Evolutionary conservation across 805 yeast genomes (phyloP), one percentile per base, ranked within the genome.

Genomic region (Candida dajiaensis): DNA sequence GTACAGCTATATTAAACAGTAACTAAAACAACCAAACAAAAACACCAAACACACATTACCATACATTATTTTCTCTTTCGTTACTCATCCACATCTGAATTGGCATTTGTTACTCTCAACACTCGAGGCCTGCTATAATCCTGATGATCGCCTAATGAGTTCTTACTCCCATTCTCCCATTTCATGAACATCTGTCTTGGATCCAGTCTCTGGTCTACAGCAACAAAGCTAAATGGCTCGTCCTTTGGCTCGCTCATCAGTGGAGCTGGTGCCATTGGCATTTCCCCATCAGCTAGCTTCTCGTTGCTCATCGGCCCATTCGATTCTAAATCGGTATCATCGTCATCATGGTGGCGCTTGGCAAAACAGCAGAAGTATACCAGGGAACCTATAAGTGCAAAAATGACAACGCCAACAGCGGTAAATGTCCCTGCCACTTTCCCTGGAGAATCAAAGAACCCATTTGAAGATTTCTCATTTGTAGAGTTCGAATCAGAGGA

Each of bases 371-470:
- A 78, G 63, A 63, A 74, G 56, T 64, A 75, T 12, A 77, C 37
- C 2, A 82, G 50, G 1, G 71, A 66, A 0, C 66, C 61, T 1
- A 83, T 42, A 1, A 81, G 41, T 0, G 72, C 78, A 0, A 76
- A 52, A 0, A 67, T 76, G 3, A 82, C 82, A 4, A 86, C 51
- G 1, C 89, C 94, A 18, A 86, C 94, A 0, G 77, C 89, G 2
- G 82, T 76, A 63, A 85, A 85, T 0, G 85, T 81, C 2, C 94
- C 95, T 0, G 90, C 94, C 1, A 86, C 92, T 56, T 82, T 83
- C 0, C 90, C 92, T 33, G 74, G 75, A 36, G 77, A 69, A 46
- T 76, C 71, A 66, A 83, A 86, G 60, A 83, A 85, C 3, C 79
- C 66, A 25, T 57, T 58, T 55, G 48, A 40, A 3, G 57, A 38